These are phyloP conservation scores for Sanguinoderma infundibulare DNA, from an alignment of 1,284 basidiomycete species.

Conservation along the genomic window DNA sequence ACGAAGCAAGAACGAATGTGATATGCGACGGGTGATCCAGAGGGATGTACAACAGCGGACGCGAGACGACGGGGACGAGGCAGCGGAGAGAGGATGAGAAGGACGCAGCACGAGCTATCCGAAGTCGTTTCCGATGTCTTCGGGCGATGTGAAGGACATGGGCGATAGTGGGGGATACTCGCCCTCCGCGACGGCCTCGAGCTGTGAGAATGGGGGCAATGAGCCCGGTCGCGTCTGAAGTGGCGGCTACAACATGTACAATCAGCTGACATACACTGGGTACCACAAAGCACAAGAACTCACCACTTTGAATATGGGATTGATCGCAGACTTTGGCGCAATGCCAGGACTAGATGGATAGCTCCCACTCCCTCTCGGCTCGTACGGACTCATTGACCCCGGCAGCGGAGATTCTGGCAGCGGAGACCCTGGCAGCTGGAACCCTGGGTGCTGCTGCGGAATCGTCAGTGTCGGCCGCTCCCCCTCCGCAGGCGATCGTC, in stretches of 20 bases:
- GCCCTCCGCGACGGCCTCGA: slow-evolving; percentile 81
- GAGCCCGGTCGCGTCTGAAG: slow-evolving; percentile 38
- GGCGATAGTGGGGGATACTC: slow-evolving; percentile 70
- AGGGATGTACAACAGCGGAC: slow-evolving; percentile 20
- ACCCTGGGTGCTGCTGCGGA: slow-evolving; percentile 49
- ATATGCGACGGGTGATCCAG: slow-evolving; percentile 23
- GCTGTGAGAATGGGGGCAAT: slow-evolving; percentile 75
- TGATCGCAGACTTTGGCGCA: slow-evolving; percentile 72
- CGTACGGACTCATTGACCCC: slow-evolving; percentile 35
- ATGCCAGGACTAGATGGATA: slow-evolving; percentile 56
- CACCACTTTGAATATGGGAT: slow-evolving; percentile 92
- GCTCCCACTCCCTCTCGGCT: slow-evolving; percentile 25
- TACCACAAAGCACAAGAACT: slow-evolving; percentile 40
- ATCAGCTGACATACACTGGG: background rate
- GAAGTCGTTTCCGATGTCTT: slow-evolving; percentile 41
- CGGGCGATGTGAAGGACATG: slow-evolving; percentile 68
- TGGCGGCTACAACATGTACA: slow-evolving; percentile 45
- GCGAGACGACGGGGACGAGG: slow-evolving; percentile 8
- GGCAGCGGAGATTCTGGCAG: slow-evolving; percentile 40
- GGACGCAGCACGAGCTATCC: slow-evolving; percentile 29
- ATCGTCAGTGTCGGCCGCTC: slow-evolving; percentile 40
- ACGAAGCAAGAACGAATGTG: slow-evolving; percentile 31
- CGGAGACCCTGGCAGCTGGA: slow-evolving; percentile 44
- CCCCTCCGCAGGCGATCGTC: slow-evolving; percentile 26
- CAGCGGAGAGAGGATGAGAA: slow-evolving; percentile 8